A percentile compares a stretch with the other conserved stretches of the same genome.
phyloP scores from a whole-genome alignment of 805 yeast genomes.

The Candida suzukii region DNA sequence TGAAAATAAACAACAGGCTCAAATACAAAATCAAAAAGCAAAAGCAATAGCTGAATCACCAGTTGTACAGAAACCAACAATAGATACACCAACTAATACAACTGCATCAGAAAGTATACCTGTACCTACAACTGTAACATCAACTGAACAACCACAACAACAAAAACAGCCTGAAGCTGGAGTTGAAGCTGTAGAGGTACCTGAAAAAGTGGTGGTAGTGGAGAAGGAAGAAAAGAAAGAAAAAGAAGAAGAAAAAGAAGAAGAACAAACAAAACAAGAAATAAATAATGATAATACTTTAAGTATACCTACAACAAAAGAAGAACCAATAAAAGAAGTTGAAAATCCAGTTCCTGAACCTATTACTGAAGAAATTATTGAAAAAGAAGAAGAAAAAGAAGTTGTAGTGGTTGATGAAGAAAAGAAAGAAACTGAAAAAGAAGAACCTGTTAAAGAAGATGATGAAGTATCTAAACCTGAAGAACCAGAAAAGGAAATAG shows the following conservation, averaged over 20 bases:
- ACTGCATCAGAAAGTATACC: neutral
- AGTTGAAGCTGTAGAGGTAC: neutral
- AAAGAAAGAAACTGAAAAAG: conserved; percentile 1
- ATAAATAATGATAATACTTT: no score
- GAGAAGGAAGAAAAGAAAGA: neutral
- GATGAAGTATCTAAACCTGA: neutral
- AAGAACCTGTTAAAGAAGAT: conserved; percentile 3
- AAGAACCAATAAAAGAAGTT: neutral
- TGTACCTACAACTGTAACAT: neutral
- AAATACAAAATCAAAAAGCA: no score
- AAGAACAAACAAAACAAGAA: conserved; percentile 1
- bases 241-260: conserved; percentile 1
- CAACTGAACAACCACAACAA: neutral
- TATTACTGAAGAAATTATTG: no score
- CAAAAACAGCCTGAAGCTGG: neutral
- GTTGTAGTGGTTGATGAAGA: conserved; percentile 3
- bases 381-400: conserved; percentile 3
- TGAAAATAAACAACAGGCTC: no score
- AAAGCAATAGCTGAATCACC: no score
- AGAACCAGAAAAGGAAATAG: conserved; percentile 2
- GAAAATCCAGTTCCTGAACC: conserved; percentile 3
- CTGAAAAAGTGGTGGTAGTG: neutral
- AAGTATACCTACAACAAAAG: no score
- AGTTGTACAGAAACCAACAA: neutral
- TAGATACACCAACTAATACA: neutral